These are phyloP conservation scores for Pseudomonodictys pantanalensis DNA, from an alignment of 495 filamentous ascomycete species.

Conservation along the genomic window DNA sequence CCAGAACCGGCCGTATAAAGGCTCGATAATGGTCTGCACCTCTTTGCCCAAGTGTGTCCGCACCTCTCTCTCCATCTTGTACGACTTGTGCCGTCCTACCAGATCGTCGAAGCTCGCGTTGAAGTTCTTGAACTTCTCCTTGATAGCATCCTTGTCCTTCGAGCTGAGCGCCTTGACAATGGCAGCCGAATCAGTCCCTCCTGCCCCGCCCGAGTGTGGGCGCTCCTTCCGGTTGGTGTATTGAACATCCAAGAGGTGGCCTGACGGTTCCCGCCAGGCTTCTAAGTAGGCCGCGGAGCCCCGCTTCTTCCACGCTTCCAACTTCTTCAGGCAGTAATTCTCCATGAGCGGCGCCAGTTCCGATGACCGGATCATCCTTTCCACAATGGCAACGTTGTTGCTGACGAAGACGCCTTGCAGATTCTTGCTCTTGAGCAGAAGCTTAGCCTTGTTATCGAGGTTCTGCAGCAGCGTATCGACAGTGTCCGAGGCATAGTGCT, in stretches of 20 bases:
- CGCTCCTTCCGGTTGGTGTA: conserved; percentile 73
- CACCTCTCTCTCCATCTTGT: conserved; percentile 81
- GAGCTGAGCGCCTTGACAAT: conserved; percentile 78
- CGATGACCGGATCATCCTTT: conserved; percentile 78
- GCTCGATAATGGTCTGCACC: conserved; percentile 84
- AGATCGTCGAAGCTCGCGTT: conserved; percentile 88
- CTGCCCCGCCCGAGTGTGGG: conserved; percentile 64
- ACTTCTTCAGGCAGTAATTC: conserved; percentile 45
- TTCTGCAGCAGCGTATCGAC: conserved; percentile 74
- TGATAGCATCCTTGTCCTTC: conserved; percentile 93
- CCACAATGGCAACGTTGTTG: conserved; percentile 82
- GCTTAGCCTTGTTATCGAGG: conserved; percentile 73
- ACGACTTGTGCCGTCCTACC: conserved; percentile 74
- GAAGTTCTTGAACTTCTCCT: conserved; percentile 91
- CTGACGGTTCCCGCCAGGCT: conserved; percentile 81
- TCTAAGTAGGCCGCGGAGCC: conserved; percentile 78
- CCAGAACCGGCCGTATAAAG: conserved; percentile 91
- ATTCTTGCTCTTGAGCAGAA: conserved; percentile 72
- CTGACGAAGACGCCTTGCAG: conserved; percentile 85
- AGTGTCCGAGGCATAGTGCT: conserved; percentile 80
- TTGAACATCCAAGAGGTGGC: conserved; percentile 83
- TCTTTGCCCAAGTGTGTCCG: conserved; percentile 71
- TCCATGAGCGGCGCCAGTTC: conserved; percentile 73
- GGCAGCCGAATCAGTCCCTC: conserved; percentile 66
- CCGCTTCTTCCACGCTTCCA: conserved; percentile 86